phyloP scores from a whole-genome alignment of 2,329 filamentous ascomycete genomes.

The Trichoderma simmonsii region DNA sequence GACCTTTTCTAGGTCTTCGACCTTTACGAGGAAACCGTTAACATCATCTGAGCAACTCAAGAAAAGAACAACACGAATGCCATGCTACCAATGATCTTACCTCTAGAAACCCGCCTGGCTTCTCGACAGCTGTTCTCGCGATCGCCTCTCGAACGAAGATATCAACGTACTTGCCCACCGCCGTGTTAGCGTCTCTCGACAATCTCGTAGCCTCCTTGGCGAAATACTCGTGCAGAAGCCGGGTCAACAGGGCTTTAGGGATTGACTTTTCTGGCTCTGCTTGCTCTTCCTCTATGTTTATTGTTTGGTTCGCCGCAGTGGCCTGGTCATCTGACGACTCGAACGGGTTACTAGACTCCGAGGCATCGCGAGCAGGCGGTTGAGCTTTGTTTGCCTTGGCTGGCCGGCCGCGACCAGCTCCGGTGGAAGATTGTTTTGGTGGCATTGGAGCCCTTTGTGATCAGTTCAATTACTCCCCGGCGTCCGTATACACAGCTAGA shows the following conservation, averaged over 20 bases:
- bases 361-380: slow-evolving; percentile 25
- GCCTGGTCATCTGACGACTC: slow-evolving; percentile 35
- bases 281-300: slow-evolving; percentile 31
- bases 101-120: slow-evolving; percentile 69
- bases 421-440: slow-evolving; percentile 39
- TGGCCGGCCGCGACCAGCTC: slow-evolving; percentile 37
- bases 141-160: slow-evolving; percentile 88
- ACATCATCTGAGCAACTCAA: neutral
- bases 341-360: slow-evolving; percentile 36
- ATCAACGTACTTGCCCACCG: slow-evolving; percentile 83
- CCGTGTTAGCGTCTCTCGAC: slow-evolving; percentile 70
- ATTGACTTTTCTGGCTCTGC: slow-evolving; percentile 50
- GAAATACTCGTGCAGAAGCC: slow-evolving; percentile 78
- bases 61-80: neutral
- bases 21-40: slow-evolving; percentile 42
- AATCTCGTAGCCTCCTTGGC: slow-evolving; percentile 68
- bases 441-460: slow-evolving; percentile 35
- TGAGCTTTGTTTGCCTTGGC: slow-evolving; percentile 30
- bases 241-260: slow-evolving; percentile 69
- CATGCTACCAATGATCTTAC: slow-evolving; percentile 42
- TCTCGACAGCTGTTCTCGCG: slow-evolving; percentile 71
- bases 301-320: slow-evolving; percentile 24
- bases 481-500: neutral
- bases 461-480: neutral
- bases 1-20: slow-evolving; percentile 86